phyloP scores from a whole-genome alignment of 2,329 filamentous ascomycete species.

The Nectriaceae sp. region DNA sequence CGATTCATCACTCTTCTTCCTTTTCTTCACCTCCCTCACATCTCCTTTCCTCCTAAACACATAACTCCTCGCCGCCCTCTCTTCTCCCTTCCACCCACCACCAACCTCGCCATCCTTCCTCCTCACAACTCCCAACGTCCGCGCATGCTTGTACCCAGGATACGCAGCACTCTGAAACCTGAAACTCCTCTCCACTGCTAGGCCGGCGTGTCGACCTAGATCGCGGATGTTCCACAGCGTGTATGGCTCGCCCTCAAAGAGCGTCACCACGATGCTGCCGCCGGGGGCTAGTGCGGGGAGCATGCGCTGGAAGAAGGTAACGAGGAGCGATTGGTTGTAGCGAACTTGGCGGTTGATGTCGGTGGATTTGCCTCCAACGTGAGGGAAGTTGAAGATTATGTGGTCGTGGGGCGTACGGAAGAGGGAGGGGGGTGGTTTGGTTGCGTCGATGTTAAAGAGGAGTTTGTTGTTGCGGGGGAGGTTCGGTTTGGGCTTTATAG shows the following conservation, averaged over 20 bases:
- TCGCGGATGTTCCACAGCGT: slow-evolving; percentile 94
- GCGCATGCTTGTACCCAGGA: slow-evolving; percentile 72
- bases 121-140: slow-evolving; percentile 68
- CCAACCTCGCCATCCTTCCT: slow-evolving; percentile 46
- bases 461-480: slow-evolving; percentile 39
- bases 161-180: slow-evolving; percentile 67
- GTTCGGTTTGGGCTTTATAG: slow-evolving; percentile 15
- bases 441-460: slow-evolving; percentile 67
- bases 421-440: slow-evolving; percentile 55
- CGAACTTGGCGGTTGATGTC: slow-evolving; percentile 95
- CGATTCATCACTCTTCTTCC: slow-evolving; percentile 34
- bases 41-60: slow-evolving; percentile 64
- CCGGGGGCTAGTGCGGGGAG: slow-evolving; percentile 42
- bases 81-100: slow-evolving; percentile 44
- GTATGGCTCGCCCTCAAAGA: slow-evolving; percentile 95
- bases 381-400: slow-evolving; percentile 95
- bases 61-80: slow-evolving; percentile 55
- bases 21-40: slow-evolving; percentile 31
- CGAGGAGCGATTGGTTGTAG: slow-evolving; percentile 80
- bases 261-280: slow-evolving; percentile 73
- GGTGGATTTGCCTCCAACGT: slow-evolving; percentile 87
- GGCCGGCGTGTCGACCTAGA: slow-evolving; percentile 74
- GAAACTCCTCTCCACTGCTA: slow-evolving; percentile 72
- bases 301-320: slow-evolving; percentile 64
- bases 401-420: slow-evolving; percentile 61